Evolutionary conservation across 768 basidiomycete species (phyloP), one percentile per base, ranked within the genome.

Genomic region (Rhodosporidiobolus odoratus): DNA sequence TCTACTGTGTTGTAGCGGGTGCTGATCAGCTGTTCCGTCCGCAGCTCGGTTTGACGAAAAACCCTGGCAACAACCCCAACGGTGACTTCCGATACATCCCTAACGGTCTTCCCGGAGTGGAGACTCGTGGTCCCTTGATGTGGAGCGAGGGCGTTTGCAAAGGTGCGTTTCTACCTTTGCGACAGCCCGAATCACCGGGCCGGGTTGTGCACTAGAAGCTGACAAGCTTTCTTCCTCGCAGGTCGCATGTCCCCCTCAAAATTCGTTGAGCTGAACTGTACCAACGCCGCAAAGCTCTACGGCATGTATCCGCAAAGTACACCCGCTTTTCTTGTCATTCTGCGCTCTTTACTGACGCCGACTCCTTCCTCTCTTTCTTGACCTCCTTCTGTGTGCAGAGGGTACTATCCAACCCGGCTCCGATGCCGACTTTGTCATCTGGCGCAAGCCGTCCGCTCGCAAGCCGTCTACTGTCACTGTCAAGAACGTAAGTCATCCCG

Each of bases 401-500:
- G 79, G 79, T 1, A 73, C 78, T 4, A 79, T 81, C 43, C 75
- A 70, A 34, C 79, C 79, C 25, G 80, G 80, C 0, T 76, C 71
- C 40, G 80, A 81, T 64, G 80, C 80, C 27, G 80, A 81, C 60
- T 63, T 80, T 19, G 72, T 78, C 40, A 78, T 80, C 66, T 80
- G 78, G 78, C 68, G 75, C 25, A 63, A 68, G 17, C 62, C 71
- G 16, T 25, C 60, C 6, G 69, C 70, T 15, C 62, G 75, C 21
- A 58, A 69, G 48, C 47, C 73, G 2, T 66, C 76, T 16, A 73
- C 47, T 0, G 66, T 79, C 38, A 73, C 56, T 2, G 76, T 78
- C 56, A 68, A 76, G 27, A 77, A 77, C 71, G 66, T 80, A 17
- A 73, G 80, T 40, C 73, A n/a, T 76, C n/a, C 2, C 32, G 16